These are phyloP conservation scores for Citeromyces hawaiiensis DNA, from an alignment of 1,139 yeast species.

Conservation along the genomic window DNA sequence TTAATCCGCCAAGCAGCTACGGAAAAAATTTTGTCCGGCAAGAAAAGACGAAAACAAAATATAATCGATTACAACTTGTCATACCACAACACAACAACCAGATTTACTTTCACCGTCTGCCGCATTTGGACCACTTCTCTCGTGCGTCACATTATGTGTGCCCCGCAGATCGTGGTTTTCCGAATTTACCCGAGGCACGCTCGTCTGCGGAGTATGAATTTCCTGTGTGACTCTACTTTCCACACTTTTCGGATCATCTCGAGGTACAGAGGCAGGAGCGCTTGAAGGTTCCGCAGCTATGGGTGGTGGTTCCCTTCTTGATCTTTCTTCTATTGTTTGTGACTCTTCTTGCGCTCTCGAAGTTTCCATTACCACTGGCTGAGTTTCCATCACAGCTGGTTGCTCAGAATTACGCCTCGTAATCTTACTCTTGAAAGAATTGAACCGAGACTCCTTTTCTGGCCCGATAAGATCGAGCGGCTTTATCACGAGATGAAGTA, in stretches of 20 bases:
- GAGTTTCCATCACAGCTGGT: not conserved
- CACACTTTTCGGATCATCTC: not conserved
- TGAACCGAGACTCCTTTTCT: not conserved
- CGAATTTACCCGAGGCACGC: not conserved
- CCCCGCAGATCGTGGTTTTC: not conserved
- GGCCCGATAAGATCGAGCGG: conserved; percentile 9
- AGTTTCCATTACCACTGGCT: not conserved
- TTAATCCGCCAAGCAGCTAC: not conserved
- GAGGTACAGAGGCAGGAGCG: not conserved
- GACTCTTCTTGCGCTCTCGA: not conserved
- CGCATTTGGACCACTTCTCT: not conserved
- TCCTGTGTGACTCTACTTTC: not conserved
- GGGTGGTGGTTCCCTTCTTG: not conserved
- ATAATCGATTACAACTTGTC: not conserved
- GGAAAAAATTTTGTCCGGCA: not conserved
- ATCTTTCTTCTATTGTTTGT: too few relatives aligned
- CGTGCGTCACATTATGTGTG: not conserved
- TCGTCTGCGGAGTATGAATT: not conserved
- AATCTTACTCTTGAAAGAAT: not conserved
- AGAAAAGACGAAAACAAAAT: not conserved
- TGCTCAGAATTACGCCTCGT: not conserved
- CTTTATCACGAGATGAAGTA: conserved; percentile 13
- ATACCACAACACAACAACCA: not conserved
- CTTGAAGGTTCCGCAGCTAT: not conserved
- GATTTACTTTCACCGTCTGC: not conserved